Conservation (phyloP, 73 alveolate species). For the Paramecium sonneborni region DNA sequence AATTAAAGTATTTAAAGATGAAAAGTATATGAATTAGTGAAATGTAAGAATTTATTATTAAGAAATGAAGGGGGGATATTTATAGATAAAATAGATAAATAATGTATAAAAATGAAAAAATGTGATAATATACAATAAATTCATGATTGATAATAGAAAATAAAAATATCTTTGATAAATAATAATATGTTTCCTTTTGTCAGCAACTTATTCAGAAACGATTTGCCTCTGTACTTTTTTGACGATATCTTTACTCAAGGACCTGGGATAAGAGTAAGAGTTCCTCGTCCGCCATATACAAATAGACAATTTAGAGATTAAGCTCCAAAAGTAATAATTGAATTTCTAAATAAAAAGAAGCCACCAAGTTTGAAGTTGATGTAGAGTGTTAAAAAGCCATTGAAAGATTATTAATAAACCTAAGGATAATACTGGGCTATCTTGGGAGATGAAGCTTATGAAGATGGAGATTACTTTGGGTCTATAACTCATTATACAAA, state of each 20-base stretch:
- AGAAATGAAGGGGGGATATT: no score
- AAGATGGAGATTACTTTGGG: neutral
- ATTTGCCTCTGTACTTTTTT: neutral
- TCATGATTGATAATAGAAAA: no score
- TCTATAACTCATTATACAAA: neutral
- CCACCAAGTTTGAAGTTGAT: neutral
- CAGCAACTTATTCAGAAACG: neutral
- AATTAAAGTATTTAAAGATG: no score
- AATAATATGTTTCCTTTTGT: constrained; percentile 34
- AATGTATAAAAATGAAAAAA: no score
- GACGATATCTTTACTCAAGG: constrained; percentile 23
- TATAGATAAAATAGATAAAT: no score
- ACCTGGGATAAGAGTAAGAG: constrained; percentile 1
- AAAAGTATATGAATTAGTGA: no score
- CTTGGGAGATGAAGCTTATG: neutral
- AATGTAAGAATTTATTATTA: no score
- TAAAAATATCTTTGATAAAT: neutral
- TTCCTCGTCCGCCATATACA: constrained; percentile 49
- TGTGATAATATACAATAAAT: no score
- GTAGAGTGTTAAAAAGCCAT: neutral
- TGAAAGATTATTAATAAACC: neutral
- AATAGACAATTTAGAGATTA: neutral
- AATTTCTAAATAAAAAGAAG: neutral
- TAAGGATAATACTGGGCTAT: constrained; percentile 32
- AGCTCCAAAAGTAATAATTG: constrained; percentile 31